Conservation (phyloP, 768 basidiomycete genomes). For the Atractiella rhizophila region DNA sequence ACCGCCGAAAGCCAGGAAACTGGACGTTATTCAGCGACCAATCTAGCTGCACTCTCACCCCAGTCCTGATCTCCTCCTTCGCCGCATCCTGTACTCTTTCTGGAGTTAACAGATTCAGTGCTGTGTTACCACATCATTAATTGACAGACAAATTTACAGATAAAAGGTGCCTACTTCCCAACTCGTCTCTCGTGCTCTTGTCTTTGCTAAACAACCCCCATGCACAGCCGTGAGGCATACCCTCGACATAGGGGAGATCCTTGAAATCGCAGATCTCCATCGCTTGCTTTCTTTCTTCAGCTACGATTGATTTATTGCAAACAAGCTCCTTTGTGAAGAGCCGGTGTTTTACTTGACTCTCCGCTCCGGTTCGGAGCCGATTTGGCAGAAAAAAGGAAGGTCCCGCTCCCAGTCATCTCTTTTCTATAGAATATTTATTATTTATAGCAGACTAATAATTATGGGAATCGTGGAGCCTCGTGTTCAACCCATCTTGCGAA, state of each 20-base stretch:
- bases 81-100: constrained; percentile 6
- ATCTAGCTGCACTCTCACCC: constrained; percentile 5
- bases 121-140: background rate
- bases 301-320: no score
- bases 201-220: constrained; percentile 3
- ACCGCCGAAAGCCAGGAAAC: background rate
- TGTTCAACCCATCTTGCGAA: no score
- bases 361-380: no score
- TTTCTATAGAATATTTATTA: no score
- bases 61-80: constrained; percentile 6
- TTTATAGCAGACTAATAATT: no score
- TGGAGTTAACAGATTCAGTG: constrained; percentile 8
- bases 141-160: background rate
- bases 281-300: no score
- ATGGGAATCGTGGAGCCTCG: no score
- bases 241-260: constrained; percentile 4
- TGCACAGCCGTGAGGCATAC: constrained; percentile 4
- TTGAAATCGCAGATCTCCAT: no score
- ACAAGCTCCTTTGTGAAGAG: no score
- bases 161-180: constrained; percentile 2
- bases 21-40: background rate
- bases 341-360: no score
- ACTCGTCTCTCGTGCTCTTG: background rate
- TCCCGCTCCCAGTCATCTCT: no score
- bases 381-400: no score